Percentiles rank a stretch among this genome's conserved stretches.
Conservation (phyloP, 225 moss, liverwort and hornwort species). For the Pleurozium schreberi region DNA sequence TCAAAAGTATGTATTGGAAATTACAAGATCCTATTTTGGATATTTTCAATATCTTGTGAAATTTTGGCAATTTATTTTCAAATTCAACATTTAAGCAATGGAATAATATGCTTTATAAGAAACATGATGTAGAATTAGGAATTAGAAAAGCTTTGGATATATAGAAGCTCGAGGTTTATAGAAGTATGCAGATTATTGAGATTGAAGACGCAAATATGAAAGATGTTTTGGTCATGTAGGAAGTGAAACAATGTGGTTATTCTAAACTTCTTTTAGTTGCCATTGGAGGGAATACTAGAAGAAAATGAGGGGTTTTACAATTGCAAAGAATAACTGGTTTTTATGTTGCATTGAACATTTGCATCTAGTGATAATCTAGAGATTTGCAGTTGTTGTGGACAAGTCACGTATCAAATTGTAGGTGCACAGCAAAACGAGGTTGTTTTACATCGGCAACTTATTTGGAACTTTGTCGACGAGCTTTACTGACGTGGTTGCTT, state of each 20-base stretch:
- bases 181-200: too few species aligned
- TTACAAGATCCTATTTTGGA: not conserved
- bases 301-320: too few species aligned
- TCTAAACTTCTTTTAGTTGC: not conserved
- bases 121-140: not conserved
- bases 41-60: not conserved
- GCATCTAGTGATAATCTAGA: too few species aligned
- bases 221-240: not conserved
- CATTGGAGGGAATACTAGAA: accelerated
- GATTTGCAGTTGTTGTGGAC: too few species aligned
- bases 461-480: too few species aligned
- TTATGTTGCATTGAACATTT: too few species aligned
- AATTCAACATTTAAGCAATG: not conserved
- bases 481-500: too few species aligned
- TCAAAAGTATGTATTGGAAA: accelerated
- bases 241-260: not conserved
- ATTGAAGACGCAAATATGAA: not conserved
- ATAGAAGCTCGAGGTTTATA: too few species aligned
- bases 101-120: not conserved
- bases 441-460: too few species aligned
- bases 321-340: too few species aligned
- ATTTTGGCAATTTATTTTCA: not conserved
- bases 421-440: too few species aligned
- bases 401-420: too few species aligned
- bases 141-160: not conserved